These are phyloP conservation scores for Aspergillus funiculosus DNA, from an alignment of 495 filamentous ascomycete genomes.

Conservation along the genomic window DNA sequence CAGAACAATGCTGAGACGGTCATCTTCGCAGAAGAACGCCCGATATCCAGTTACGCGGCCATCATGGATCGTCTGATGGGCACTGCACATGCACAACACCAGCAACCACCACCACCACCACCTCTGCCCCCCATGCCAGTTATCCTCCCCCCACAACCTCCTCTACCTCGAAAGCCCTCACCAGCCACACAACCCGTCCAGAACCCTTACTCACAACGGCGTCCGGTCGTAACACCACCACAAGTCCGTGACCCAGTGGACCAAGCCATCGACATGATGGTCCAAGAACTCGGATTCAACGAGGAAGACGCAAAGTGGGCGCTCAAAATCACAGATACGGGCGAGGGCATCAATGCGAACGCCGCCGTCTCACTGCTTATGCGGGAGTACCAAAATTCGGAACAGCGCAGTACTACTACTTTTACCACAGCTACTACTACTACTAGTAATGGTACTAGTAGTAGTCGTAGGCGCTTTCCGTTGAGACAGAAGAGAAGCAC, in stretches of 20 bases:
- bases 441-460: too few species aligned
- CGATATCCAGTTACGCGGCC: constrained; percentile 40
- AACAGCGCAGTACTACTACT: background rate
- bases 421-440: too few species aligned
- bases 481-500: constrained; percentile 15
- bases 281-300: constrained; percentile 44
- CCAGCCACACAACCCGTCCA: background rate
- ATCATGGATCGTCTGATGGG: constrained; percentile 34
- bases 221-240: constrained; percentile 15
- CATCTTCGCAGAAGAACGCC: constrained; percentile 39
- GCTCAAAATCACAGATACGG: constrained; percentile 47
- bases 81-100: constrained; percentile 14
- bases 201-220: background rate
- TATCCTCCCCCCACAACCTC: background rate
- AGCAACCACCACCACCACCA: constrained; percentile 9
- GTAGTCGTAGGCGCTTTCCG: constrained; percentile 5
- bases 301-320: constrained; percentile 47
- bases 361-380: constrained; percentile 42
- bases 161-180: background rate
- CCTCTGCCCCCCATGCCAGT: background rate
- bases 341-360: constrained; percentile 45
- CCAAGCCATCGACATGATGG: constrained; percentile 43
- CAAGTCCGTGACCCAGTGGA: constrained; percentile 51
- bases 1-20: constrained; percentile 28
- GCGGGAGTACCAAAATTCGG: constrained; percentile 33